Base-by-base conservation (phyloP, 2,329 filamentous ascomycete species). In the Byssothecium circinans region DNA sequence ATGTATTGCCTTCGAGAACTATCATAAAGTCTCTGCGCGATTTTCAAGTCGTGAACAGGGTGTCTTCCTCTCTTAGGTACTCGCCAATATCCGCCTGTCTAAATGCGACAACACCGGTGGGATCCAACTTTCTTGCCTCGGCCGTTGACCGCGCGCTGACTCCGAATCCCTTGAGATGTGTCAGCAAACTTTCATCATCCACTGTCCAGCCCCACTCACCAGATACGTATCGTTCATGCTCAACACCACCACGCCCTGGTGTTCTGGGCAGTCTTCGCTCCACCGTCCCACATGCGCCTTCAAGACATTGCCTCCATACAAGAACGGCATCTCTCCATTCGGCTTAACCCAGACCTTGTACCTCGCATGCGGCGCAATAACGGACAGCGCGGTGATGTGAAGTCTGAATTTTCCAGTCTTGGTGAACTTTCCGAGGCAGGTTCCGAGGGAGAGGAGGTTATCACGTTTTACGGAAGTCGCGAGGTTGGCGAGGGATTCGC, bases 331-430 rank as follows among this genome's bases (percentile, higher is more conserved):
- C 66, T 95, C 91, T 58, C 94, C 94, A 74, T 97, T 97, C 50
- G 86, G 82, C 75, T 95, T 95, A 59, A 99, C 86, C 91, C 91
- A 97, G 61, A 97, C 85, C 83, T 97, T 97, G 76, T 96, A 95
- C 50, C 94, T 81, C 36, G 92, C 92, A 71, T 96, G 90, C 57
- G 89, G 87, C 47, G 91, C 88, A 57, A 99, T 87, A 54, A 96
- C 83, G 54, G 91, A 87, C 49, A 99, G 79, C n/a, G 82, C 88
- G 1, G 92, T 97, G 67, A 97, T 89, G 76, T 96, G 91, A 45
- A 99, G 79, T 43, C 92, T 80, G 77, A 99, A 97, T 73, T 97
- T 96, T 54, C 91, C 90, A 4, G 91, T 89, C 79, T 96, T 97
- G 53, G 91, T 96, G 77, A 96, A 95, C 71, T 96, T 96, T 65